Conservation (phyloP, 345 rosid genomes). For the Kernera saxatilis region DNA sequence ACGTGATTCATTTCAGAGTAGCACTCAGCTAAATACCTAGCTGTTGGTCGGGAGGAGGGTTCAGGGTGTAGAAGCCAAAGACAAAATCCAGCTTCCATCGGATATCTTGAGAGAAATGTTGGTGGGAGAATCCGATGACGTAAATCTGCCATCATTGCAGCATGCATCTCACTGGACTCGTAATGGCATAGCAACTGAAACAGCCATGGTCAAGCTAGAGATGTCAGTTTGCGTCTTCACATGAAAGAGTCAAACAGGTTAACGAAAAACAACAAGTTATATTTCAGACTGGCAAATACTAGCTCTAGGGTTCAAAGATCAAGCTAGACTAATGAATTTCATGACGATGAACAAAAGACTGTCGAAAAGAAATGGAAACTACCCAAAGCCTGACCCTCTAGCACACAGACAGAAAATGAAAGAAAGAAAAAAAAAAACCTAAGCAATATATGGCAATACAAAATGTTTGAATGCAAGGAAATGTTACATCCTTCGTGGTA, state of each 20-base stretch:
- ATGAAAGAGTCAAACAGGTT: not conserved
- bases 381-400: not conserved
- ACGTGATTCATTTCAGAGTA: not conserved
- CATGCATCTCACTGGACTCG: constrained; percentile 47
- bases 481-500: not conserved
- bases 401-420: constrained; percentile 4
- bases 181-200: constrained; percentile 54
- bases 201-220: constrained; percentile 27
- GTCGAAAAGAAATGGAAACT: not conserved
- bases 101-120: constrained; percentile 52
- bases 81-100: constrained; percentile 73
- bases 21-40: constrained; percentile 45
- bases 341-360: not conserved
- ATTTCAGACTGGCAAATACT: not conserved
- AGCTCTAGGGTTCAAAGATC: constrained; percentile 3
- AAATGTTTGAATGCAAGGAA: not conserved
- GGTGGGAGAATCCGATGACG: constrained; percentile 58
- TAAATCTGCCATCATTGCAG: constrained; percentile 53
- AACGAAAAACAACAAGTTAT: not conserved
- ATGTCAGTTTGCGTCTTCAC: constrained; percentile 3
- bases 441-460: not conserved
- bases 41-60: constrained; percentile 60
- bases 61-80: constrained; percentile 87
- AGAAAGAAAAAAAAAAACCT: not conserved
- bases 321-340: not conserved